Base-by-base conservation (phyloP, 192 early-diverging fungal genomes). In the Physocladia obscura region DNA sequence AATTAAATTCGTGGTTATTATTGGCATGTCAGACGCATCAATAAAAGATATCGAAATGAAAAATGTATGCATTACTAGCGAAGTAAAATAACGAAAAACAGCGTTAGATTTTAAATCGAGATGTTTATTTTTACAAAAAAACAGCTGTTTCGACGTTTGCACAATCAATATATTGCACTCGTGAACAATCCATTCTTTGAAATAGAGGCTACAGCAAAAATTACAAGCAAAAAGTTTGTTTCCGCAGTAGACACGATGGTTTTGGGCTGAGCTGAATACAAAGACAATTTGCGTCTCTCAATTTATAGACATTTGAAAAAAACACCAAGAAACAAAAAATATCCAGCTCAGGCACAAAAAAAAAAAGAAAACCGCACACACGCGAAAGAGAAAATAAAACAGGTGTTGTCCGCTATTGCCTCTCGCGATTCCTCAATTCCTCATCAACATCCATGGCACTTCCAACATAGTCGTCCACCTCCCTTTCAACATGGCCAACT, bases 101-200 rank as follows among this genome's bases (percentile, higher is more conserved):
- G 29, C 15, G 11, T 60, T 17, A 44, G 8, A 44, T n/a, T 44
- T 8, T 44, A 13, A 44, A 13, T 44, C n/a, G 40, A 44, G 40
- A 13, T 48, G 27, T 38, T 70, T 32, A 32, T 57, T 63, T 35
- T 47, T 21, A 11, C 1, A 3, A 27, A 32, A 2, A 22, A 13
- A 15, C 70, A 92, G 88, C 72, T 95, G 8, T 94, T 94, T 72
- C 84, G 87, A 35, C 82, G 89, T 50, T 83, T 97, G 8, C 95
- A 95, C 74, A 82, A 81, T n/a, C 91, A 90, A 0, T 97, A 93
- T 75, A 84, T 92, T 4, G 74, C 81, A 17, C 79, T 92, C 38
- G 86, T 90, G 1, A 91, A 90, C 39, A 95, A 95, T 74, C 95
- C 95, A 24, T 97, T 97, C 71, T 89, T 89, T 51, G 91, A 91